phyloP scores from a whole-genome alignment of 192 early-diverging fungal genomes.

The Backusella australiensis region DNA sequence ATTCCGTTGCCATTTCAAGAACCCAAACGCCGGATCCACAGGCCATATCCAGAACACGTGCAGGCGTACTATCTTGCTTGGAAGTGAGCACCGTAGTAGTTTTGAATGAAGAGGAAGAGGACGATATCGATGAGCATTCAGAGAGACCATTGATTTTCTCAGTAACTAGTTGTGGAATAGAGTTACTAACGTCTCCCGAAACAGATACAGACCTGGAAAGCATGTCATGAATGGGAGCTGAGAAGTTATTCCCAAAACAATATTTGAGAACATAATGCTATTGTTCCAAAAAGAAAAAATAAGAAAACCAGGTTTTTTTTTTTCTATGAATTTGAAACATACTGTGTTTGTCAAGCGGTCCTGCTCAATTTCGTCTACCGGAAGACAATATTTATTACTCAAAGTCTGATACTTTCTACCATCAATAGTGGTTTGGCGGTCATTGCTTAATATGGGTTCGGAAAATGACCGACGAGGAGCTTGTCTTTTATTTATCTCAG shows the following conservation, averaged over 20 bases:
- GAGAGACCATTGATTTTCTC: neutral
- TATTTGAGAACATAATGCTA: constrained; percentile 16
- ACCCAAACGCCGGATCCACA: constrained; percentile 23
- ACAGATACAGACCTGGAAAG: constrained; percentile 7
- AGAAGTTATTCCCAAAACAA: constrained; percentile 26
- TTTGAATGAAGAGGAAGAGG: neutral
- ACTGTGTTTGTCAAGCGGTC: constrained; percentile 28
- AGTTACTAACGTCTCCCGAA: neutral
- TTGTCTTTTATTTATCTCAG: neutral
- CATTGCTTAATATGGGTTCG: neutral
- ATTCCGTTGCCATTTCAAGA: constrained; percentile 40
- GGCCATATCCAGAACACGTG: neutral
- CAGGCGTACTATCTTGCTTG: neutral
- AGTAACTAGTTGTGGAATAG: neutral
- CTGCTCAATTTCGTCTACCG: constrained; percentile 32
- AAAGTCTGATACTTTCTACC: constrained; percentile 21
- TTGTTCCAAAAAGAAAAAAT: neutral
- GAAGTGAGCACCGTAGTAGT: neutral
- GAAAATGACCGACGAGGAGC: neutral
- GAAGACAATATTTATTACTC: constrained; percentile 26
- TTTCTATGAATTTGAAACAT: constrained; percentile 7
- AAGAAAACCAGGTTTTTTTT: neutral
- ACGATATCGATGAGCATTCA: neutral
- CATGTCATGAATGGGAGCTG: constrained; percentile 18
- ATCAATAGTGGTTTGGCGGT: neutral